Base-by-base conservation (phyloP, 306 rosid genomes). In the Begonia masoniana region DNA sequence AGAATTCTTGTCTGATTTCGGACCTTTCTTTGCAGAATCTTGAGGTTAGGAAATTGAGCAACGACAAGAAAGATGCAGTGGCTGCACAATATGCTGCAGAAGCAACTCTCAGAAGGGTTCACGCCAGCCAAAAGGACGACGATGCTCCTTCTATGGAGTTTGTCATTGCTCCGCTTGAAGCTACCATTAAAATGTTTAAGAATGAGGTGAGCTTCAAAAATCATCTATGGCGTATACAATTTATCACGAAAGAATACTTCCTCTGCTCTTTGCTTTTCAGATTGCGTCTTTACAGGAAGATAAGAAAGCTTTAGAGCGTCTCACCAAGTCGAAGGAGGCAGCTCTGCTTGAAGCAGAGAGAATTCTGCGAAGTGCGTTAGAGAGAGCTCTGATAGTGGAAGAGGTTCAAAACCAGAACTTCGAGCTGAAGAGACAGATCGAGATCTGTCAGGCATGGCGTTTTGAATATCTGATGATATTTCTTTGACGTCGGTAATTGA, bases 381-480 rank as follows among this genome's bases (percentile, higher is more conserved):
- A 91, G 71, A 82, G 99, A 62, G 99, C 85, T 64, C 72, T 91
- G 58, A 86, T 91, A 57, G 99, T 91, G 52, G 99, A 85, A 74
- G 96, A 86, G 77, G 96, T 91, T 74, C 96, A 91, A 55, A 91
- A 91, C 62, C 94, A 81, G 19, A 86, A 91, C 82, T 77, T 68
- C 23, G 99, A 91, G 76, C 55, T 91, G 69, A 85, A 60, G 82
- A 83, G 99, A 83, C 99, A 91, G 82, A 91, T 91, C 58, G 96
- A 91, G 71, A 91, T 91, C 15, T 91, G 84, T 79, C 96, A 83
- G 39, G 39, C 39, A 31, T 31, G 39, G 39, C 39, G 39, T 31
- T 31, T 31, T 31, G 8, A 31, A 6, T 31, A 31, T 31, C 9
- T 31, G 39, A 31, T 31, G 39, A 31, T 31, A 31, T 31, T 31